phyloP scores from a whole-genome alignment of 2,329 filamentous ascomycete species.

The Sclerotinia glacialis region DNA sequence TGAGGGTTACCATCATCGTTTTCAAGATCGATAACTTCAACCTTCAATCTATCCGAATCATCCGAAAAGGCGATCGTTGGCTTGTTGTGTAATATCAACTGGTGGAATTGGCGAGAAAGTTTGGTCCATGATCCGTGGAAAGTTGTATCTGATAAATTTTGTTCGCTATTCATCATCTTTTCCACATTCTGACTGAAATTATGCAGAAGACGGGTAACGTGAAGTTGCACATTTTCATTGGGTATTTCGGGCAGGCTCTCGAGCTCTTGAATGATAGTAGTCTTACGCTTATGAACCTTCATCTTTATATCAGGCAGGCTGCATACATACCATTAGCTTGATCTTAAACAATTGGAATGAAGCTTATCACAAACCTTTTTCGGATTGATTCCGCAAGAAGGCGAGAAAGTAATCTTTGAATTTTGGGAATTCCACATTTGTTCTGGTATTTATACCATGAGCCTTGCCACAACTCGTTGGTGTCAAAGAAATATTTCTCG shows the following conservation, averaged over 20 bases:
- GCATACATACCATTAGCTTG: conserved; percentile 21
- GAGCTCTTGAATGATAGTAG: conserved; percentile 54
- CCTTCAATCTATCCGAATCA: conserved; percentile 13
- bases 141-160: not conserved
- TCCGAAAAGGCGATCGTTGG: conserved; percentile 37
- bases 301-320: conserved; percentile 40
- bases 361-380: conserved; percentile 32
- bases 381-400: conserved; percentile 49
- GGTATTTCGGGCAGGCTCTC: conserved; percentile 63
- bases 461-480: conserved; percentile 45
- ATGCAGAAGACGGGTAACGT: conserved; percentile 58
- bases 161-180: conserved; percentile 52
- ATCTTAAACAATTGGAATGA: not conserved
- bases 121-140: conserved; percentile 49
- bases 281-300: conserved; percentile 42
- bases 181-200: conserved; percentile 55
- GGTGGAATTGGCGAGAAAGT: conserved; percentile 38
- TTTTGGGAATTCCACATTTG: conserved; percentile 51
- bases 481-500: conserved; percentile 52
- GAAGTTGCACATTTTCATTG: conserved; percentile 59
- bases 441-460: conserved; percentile 42
- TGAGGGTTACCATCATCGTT: conserved; percentile 20
- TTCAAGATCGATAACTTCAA: conserved; percentile 23
- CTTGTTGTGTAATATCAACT: conserved; percentile 24
- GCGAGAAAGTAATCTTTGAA: conserved; percentile 49